Conservation (phyloP, 2,329 filamentous ascomycete species). For the Penicillium fuscoglaucum region DNA sequence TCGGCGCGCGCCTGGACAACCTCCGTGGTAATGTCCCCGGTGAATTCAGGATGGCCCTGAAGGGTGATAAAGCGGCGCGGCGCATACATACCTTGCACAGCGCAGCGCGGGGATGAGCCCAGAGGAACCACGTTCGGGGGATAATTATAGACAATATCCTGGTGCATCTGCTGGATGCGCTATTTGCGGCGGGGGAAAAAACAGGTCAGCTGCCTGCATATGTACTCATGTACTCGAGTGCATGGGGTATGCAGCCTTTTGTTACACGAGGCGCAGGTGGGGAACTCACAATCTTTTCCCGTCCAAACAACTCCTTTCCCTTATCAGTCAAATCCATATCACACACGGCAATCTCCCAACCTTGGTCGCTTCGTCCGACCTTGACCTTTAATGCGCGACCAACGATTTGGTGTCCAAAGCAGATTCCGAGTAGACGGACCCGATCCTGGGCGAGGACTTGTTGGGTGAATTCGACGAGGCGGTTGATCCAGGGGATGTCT, state of each 20-base stretch:
- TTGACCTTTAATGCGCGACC: constrained; percentile 68
- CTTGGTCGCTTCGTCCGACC: constrained; percentile 65
- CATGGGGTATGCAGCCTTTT: not conserved
- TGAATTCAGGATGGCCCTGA: constrained; percentile 87
- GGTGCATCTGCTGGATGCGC: constrained; percentile 78
- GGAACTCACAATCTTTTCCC: constrained; percentile 58
- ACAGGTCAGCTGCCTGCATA: not conserved
- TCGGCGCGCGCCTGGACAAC: constrained; percentile 65
- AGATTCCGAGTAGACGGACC: constrained; percentile 74
- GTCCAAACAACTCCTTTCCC: constrained; percentile 71
- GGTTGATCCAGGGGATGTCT: constrained; percentile 71
- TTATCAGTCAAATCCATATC: constrained; percentile 66
- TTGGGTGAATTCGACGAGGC: constrained; percentile 67
- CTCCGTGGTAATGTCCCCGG: constrained; percentile 67
- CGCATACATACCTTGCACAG: constrained; percentile 77
- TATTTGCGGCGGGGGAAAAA: constrained; percentile 10
- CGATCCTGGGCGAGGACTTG: constrained; percentile 61
- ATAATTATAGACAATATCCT: constrained; percentile 68
- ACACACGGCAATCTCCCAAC: constrained; percentile 81
- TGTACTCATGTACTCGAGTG: not conserved
- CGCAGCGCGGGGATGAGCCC: constrained; percentile 65
- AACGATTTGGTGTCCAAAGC: constrained; percentile 86
- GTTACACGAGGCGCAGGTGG: not conserved
- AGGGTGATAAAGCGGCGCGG: constrained; percentile 69
- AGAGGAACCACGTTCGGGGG: constrained; percentile 64